Evolutionary conservation across 345 rosid genomes (phyloP).

Genomic region (Euclidium syriacum): DNA sequence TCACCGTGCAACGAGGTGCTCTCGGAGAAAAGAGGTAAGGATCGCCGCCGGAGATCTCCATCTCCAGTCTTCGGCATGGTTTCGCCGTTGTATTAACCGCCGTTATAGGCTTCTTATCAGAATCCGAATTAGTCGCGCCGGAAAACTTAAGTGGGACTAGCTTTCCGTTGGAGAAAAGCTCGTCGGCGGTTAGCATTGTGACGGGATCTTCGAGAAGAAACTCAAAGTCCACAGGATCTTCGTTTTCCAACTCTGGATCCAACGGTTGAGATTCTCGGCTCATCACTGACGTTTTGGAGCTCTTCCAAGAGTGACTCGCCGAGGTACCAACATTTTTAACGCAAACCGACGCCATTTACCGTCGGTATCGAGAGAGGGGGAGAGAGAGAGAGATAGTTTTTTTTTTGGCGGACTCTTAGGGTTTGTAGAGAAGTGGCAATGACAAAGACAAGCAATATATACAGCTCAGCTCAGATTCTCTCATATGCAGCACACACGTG

Average conservation of each 20-base stretch:
- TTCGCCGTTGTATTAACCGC: constrained; percentile 14
- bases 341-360: constrained; percentile 74
- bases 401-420: constrained; percentile 15
- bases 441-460: constrained; percentile 28
- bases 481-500: constrained; percentile 12
- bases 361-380: constrained; percentile 5
- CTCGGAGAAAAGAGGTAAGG: constrained; percentile 67
- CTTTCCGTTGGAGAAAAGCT: constrained; percentile 85
- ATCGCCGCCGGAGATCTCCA: constrained; percentile 46
- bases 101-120: constrained; percentile 24
- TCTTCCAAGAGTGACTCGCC: constrained; percentile 44
- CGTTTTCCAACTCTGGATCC: constrained; percentile 19
- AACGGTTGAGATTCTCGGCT: constrained; percentile 22
- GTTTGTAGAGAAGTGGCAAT: constrained; percentile 32
- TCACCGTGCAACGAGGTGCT: constrained; percentile 78
- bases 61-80: constrained; percentile 40
- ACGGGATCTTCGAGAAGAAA: constrained; percentile 81
- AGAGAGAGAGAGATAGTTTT: constrained; percentile 1
- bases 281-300: constrained; percentile 29
- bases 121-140: neutral
- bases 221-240: constrained; percentile 67
- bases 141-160: constrained; percentile 70
- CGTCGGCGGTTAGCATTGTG: constrained; percentile 84
- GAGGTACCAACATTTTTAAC: constrained; percentile 62
- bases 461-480: constrained; percentile 21